Percentiles rank a stretch among this genome's conserved stretches.
These are phyloP conservation scores for Hypoxylon sp. DNA, from an alignment of 2,329 filamentous ascomycete genomes.

Conservation along the genomic window DNA sequence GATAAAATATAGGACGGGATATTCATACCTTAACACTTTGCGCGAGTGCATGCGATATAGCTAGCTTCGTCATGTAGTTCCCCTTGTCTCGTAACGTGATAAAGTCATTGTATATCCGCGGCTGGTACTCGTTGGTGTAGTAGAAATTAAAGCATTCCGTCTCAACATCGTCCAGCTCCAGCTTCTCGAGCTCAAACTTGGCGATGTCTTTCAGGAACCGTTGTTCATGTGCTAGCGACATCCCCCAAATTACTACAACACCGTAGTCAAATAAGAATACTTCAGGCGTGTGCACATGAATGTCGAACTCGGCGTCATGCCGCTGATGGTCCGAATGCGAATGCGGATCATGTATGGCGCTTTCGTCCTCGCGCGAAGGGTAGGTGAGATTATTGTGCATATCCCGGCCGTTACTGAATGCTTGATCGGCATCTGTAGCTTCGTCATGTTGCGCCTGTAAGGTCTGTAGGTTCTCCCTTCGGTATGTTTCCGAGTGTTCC, in stretches of 20 bases:
- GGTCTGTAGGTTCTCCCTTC: slow-evolving; percentile 70
- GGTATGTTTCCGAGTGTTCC: slow-evolving; percentile 63
- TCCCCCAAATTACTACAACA: slow-evolving; percentile 98
- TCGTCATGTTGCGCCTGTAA: slow-evolving; percentile 54
- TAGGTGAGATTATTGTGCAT: slow-evolving; percentile 50
- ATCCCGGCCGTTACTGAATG: slow-evolving; percentile 40
- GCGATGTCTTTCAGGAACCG: slow-evolving; percentile 92
- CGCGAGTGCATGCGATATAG: slow-evolving; percentile 93
- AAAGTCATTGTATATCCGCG: slow-evolving; percentile 99
- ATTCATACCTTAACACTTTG: slow-evolving; percentile 85
- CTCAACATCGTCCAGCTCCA: slow-evolving; percentile 88
- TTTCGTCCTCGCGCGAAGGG: slow-evolving; percentile 43
- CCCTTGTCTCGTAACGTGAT: slow-evolving; percentile 92
- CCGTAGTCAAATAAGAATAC: slow-evolving; percentile 98
- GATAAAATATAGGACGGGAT: not conserved
- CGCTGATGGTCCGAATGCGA: slow-evolving; percentile 43
- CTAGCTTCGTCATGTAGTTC: slow-evolving; percentile 98
- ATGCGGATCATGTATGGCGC: slow-evolving; percentile 47
- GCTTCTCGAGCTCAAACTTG: slow-evolving; percentile 92
- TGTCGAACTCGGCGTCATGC: slow-evolving; percentile 78
- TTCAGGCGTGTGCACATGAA: slow-evolving; percentile 87
- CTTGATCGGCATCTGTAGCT: slow-evolving; percentile 41
- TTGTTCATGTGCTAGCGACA: slow-evolving; percentile 89
- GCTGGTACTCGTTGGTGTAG: slow-evolving; percentile 97
- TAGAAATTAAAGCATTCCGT: slow-evolving; percentile 99